These are phyloP conservation scores for Eucommia ulmoides DNA, from an alignment of 257 asterid genomes.

Conservation along the genomic window DNA sequence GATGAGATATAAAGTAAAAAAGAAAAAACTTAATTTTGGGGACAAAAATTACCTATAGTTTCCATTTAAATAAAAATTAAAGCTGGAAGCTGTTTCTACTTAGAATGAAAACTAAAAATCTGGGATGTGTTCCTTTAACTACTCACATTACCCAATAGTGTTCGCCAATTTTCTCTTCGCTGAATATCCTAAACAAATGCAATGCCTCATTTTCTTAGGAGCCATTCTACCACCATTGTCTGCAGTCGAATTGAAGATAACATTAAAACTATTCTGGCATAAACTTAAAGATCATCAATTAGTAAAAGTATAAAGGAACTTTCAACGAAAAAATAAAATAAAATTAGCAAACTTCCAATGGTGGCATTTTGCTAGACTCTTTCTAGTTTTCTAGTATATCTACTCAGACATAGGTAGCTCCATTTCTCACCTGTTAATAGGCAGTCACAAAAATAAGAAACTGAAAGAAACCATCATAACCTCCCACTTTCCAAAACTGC, in stretches of 20 bases:
- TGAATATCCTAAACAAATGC: conserved; percentile 86
- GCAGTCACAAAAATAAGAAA: neutral
- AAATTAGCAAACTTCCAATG: conserved; percentile 29
- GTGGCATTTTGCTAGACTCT: conserved; percentile 36
- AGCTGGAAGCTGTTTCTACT: no score
- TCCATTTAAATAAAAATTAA: no score
- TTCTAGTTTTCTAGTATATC: conserved; percentile 46
- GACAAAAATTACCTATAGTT: no score
- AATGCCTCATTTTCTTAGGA: conserved; percentile 60
- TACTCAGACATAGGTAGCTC: conserved; percentile 53
- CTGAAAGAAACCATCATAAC: neutral
- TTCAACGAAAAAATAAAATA: neutral
- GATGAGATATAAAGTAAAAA: no score
- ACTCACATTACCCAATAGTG: conserved; percentile 79
- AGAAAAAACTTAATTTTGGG: no score
- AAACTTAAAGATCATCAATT: neutral
- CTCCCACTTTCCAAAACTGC: neutral
- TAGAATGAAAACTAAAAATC: no score
- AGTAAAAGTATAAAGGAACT: neutral
- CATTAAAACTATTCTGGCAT: neutral
- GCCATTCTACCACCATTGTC: conserved; percentile 91
- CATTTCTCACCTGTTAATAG: conserved; percentile 34
- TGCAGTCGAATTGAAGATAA: conserved; percentile 5
- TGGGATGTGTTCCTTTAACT: no score
- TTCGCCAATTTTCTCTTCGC: conserved; percentile 53